A percentile compares a stretch with the other conserved stretches of the same genome.
phyloP scores from a whole-genome alignment of 805 yeast genomes.

The Saturnispora gosingensis region DNA sequence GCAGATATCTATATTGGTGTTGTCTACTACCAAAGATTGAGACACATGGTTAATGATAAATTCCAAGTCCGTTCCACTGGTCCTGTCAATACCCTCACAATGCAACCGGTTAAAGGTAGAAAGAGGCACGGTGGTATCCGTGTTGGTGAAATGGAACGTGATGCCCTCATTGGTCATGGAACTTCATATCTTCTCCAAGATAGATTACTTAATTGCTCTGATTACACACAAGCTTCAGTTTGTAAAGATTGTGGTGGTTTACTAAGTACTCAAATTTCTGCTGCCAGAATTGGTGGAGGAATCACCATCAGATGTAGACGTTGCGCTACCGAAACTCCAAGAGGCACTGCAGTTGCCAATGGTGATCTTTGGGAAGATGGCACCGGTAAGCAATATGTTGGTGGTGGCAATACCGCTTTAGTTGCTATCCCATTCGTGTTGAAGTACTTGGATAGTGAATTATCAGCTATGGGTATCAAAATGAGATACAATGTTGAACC shows the following conservation, averaged over 20 bases:
- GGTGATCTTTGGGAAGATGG: conserved; percentile 95
- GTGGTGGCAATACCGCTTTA: conserved; percentile 90
- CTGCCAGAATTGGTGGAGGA: conserved; percentile 79
- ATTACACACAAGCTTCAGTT: conserved; percentile 82
- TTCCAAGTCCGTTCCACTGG: conserved; percentile 99
- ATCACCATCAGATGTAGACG: conserved; percentile 81
- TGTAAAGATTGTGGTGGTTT: conserved; percentile 93
- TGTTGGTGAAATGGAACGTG: conserved; percentile 99
- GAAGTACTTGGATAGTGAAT: conserved; percentile 88
- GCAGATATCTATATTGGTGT: conserved; percentile 95
- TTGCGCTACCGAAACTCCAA: conserved; percentile 69
- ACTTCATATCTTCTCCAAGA: conserved; percentile 92
- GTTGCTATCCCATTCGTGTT: conserved; percentile 95
- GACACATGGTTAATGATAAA: conserved; percentile 99
- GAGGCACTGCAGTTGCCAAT: conserved; percentile 39
- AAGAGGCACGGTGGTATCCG: conserved; percentile 99
- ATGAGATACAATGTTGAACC: conserved; percentile 84
- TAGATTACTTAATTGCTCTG: conserved; percentile 88
- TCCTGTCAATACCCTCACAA: conserved; percentile 90
- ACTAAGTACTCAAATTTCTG: conserved; percentile 80
- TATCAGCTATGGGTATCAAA: conserved; percentile 96
- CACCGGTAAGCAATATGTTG: conserved; percentile 80
- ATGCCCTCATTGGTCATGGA: conserved; percentile 97
- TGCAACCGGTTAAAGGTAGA: conserved; percentile 99
- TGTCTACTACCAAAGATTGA: conserved; percentile 93